Evolutionary conservation across 106 monocot genomes (phyloP).

Genomic region (Phalaenopsis aphrodite): DNA sequence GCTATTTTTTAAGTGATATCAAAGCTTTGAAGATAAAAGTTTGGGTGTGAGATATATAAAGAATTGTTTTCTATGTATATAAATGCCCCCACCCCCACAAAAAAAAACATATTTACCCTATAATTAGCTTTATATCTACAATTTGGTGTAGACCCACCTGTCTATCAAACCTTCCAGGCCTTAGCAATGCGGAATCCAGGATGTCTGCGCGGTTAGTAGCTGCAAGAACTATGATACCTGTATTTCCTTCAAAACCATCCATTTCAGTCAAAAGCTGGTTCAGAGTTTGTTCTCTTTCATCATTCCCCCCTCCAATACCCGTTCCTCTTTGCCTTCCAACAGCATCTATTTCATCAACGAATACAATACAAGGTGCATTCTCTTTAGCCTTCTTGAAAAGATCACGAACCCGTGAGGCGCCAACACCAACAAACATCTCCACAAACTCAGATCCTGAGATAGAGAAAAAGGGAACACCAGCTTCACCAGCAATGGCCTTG

Average conservation of each 20-base stretch:
- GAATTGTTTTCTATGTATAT: no score
- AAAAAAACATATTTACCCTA: neutral
- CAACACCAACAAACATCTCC: slow-evolving; percentile 98
- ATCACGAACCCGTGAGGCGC: slow-evolving; percentile 88
- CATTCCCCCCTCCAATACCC: slow-evolving; percentile 92
- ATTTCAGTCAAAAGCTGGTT: slow-evolving; percentile 95
- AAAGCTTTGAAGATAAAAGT: no score
- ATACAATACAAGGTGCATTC: slow-evolving; percentile 95
- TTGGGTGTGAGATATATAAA: no score
- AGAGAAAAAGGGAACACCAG: slow-evolving; percentile 96
- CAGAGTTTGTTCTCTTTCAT: slow-evolving; percentile 88
- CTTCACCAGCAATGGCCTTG: slow-evolving; percentile 98
- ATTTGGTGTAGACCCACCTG: slow-evolving; percentile 39
- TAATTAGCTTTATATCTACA: neutral
- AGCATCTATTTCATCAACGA: slow-evolving; percentile 98
- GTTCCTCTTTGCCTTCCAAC: slow-evolving; percentile 91
- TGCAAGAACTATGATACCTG: slow-evolving; percentile 85
- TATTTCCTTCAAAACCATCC: slow-evolving; percentile 97
- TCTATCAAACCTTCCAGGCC: slow-evolving; percentile 96
- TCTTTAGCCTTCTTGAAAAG: slow-evolving; percentile 97
- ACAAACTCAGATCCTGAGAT: slow-evolving; percentile 99
- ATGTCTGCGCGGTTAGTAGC: slow-evolving; percentile 96
- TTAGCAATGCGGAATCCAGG: slow-evolving; percentile 83
- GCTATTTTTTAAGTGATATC: no score
- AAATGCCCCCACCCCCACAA: no score